A percentile compares a stretch with the other conserved stretches of the same genome.
Evolutionary conservation across 768 basidiomycete species (phyloP).

Genomic region (Tylopilus balloui): DNA sequence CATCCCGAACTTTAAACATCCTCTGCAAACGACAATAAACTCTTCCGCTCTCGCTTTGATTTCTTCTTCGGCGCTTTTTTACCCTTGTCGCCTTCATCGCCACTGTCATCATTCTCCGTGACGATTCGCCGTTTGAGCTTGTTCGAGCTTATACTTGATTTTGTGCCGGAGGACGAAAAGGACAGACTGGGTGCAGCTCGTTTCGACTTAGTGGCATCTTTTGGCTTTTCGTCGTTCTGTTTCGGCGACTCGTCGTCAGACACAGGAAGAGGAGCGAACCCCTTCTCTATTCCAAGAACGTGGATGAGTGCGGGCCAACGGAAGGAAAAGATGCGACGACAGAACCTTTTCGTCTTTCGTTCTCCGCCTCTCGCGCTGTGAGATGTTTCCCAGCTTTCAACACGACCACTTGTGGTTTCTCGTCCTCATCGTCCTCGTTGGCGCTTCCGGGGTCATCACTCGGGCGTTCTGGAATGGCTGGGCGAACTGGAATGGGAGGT

Average conservation of each 20-base stretch:
- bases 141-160: conserved; percentile 21
- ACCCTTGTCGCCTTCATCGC: conserved; percentile 15
- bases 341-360: conserved; percentile 67
- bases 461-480: conserved; percentile 65
- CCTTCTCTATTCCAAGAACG: conserved; percentile 47
- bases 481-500: conserved; percentile 70
- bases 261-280: conserved; percentile 51
- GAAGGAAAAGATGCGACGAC: conserved; percentile 11
- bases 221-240: conserved; percentile 29
- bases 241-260: conserved; percentile 24
- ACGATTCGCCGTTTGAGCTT: conserved; percentile 36
- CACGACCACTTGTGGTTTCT: conserved; percentile 86
- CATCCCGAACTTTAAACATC: conserved; percentile 22
- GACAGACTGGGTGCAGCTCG: conserved; percentile 28
- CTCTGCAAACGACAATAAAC: conserved; percentile 35
- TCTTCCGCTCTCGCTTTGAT: conserved; percentile 43
- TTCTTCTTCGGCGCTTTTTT: conserved; percentile 48
- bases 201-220: conserved; percentile 24
- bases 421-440: conserved; percentile 68
- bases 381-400: conserved; percentile 87
- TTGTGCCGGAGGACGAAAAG: conserved; percentile 36
- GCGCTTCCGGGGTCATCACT: conserved; percentile 67
- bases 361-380: conserved; percentile 70
- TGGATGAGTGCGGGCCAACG: conserved; percentile 3
- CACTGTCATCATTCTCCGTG: conserved; percentile 31